Conservation (phyloP, 805 yeast species). For the Scheffersomyces stipitis region DNA sequence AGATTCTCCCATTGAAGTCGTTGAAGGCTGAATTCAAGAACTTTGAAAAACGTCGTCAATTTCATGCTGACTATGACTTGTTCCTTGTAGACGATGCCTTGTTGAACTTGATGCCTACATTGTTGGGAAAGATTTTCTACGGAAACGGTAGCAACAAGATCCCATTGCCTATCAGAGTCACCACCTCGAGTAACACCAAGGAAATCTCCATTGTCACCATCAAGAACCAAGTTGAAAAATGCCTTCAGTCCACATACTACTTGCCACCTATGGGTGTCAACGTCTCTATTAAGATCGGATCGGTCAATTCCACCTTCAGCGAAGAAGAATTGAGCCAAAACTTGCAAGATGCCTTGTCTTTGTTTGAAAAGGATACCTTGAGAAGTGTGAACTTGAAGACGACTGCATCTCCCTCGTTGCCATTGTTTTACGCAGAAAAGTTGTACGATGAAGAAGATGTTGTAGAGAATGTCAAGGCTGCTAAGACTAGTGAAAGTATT, state of each 20-base stretch:
- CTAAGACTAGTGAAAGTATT: constrained; percentile 20
- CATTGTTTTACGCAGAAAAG: constrained; percentile 69
- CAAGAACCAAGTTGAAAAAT: constrained; percentile 57
- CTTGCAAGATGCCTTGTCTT: constrained; percentile 50
- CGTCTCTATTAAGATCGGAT: constrained; percentile 66
- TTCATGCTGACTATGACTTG: constrained; percentile 65
- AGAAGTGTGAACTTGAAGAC: constrained; percentile 69
- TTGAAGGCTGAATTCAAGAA: constrained; percentile 83
- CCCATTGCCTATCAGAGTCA: constrained; percentile 64
- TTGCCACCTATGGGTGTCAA: constrained; percentile 74
- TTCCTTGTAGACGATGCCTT: constrained; percentile 85
- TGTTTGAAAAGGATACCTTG: constrained; percentile 45
- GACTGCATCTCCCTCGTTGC: constrained; percentile 74
- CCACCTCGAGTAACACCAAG: constrained; percentile 27
- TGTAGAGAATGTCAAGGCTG: constrained; percentile 27
- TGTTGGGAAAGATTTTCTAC: constrained; percentile 80
- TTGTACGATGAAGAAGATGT: constrained; percentile 53
- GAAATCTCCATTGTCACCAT: constrained; percentile 52
- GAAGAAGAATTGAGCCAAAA: constrained; percentile 58
- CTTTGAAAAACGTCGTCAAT: constrained; percentile 83
- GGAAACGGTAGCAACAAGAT: constrained; percentile 48
- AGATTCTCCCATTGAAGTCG: constrained; percentile 69
- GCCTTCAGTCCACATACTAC: constrained; percentile 57
- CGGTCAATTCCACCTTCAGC: constrained; percentile 37
- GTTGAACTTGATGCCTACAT: constrained; percentile 74